Evolutionary conservation across 2,329 filamentous ascomycete species (phyloP).

Genomic region (Fusarium chlamydosporum): DNA sequence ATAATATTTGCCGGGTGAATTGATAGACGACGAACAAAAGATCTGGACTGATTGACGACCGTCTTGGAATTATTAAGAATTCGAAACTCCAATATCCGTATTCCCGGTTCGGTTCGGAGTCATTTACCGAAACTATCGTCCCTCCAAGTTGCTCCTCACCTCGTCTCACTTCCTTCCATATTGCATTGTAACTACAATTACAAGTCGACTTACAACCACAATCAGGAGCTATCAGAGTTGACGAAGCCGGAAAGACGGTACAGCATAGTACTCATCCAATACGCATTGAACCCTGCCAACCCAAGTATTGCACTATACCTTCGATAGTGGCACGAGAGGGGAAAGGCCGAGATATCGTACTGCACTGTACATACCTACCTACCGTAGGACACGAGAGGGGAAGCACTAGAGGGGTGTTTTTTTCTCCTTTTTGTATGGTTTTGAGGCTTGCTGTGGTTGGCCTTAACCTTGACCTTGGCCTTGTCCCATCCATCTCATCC

Average conservation of each 20-base stretch:
- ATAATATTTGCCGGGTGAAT: constrained; percentile 9
- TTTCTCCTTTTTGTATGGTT: constrained; percentile 21
- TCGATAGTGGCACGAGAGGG: constrained; percentile 34
- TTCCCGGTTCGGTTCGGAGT: constrained; percentile 27
- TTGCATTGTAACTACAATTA: constrained; percentile 18
- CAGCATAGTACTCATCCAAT: not conserved
- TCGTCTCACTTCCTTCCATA: not conserved
- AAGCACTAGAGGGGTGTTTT: constrained; percentile 41
- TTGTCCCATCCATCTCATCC: constrained; percentile 38
- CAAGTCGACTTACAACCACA: constrained; percentile 16
- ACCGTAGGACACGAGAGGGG: constrained; percentile 44
- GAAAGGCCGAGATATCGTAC: constrained; percentile 36
- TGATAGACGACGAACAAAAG: constrained; percentile 10
- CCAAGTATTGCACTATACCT: constrained; percentile 5
- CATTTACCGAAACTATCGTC: constrained; percentile 33
- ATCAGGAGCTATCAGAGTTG: constrained; percentile 4
- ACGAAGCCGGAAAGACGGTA: constrained; percentile 14
- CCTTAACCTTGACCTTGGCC: constrained; percentile 35
- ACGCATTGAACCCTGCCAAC: not conserved
- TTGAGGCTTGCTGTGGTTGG: constrained; percentile 38
- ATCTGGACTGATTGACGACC: not conserved
- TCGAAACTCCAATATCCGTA: constrained; percentile 9
- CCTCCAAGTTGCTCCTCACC: constrained; percentile 25
- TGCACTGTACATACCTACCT: constrained; percentile 17
- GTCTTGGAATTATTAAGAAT: not conserved